Base-by-base conservation (phyloP, 352 stramenopile genomes). In the Globisporangium middletonii region DNA sequence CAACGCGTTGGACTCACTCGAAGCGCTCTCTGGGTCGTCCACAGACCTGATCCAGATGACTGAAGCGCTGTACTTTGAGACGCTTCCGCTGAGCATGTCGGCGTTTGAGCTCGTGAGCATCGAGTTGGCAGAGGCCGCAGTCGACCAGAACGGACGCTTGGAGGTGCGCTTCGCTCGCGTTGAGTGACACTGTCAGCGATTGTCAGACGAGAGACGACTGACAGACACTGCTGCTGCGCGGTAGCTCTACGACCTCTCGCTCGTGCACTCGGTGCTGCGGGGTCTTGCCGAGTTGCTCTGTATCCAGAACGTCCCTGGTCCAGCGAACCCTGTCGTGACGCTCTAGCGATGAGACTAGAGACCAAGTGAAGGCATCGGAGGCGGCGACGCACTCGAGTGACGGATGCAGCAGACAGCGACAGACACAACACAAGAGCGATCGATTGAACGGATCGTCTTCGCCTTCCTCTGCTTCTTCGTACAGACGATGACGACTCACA, bases 41-140 rank as follows among this genome's bases (percentile, higher is more conserved):
- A 43, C 44, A 85, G 75, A 85, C 43, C 69, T 85, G 7, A 75
- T 83, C n/a, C 68, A 79, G 48, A 55, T 75, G 53, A 69, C 69
- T n/a, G 73, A 88, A 59, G 65, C 62, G 4, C 23, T 78, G 52
- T 88, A 88, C 60, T 70, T 85, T 48, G 70, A 84, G 44, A 47
- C 63, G 27, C 61, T 88, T 11, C 76, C 78, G 13, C 73, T 86
- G 47, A 72, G 82, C 53, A 59, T 79, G 50, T 67, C 73, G 27
- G 68, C 64, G 15, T 86, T 83, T 59, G 64, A 79, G 58, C 72
- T 88, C 23, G 57, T 68, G 43, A 57, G 75, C 35, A 61, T 88
- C 41, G 61, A 71, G 44, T 73, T 85, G 73, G 55, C 77, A 33
- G 73, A 84, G 41, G 69, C 77, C 23, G 61, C 68, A 9, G 52